Conservation (phyloP, 2,329 filamentous ascomycete genomes). For the Alternaria conjuncta region DNA sequence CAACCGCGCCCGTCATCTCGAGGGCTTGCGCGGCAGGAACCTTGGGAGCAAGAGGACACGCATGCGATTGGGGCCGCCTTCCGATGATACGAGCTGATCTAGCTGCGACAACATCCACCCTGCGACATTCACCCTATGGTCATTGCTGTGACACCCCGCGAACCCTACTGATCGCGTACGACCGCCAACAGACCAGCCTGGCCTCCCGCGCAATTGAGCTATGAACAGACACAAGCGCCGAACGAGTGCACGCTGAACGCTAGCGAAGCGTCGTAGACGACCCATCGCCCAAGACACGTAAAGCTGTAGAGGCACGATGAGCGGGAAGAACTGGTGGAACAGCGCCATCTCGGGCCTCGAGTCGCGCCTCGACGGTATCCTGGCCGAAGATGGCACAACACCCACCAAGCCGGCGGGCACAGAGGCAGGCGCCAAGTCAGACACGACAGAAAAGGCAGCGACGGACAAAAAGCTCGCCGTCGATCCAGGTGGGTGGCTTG, state of each 20-base stretch:
- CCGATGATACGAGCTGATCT: not conserved
- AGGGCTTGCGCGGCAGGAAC: conserved; percentile 18
- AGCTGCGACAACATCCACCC: not conserved
- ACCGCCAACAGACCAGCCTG: conserved; percentile 31
- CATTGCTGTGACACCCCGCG: conserved; percentile 18
- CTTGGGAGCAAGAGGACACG: conserved; percentile 19
- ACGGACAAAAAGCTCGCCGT: conserved; percentile 39
- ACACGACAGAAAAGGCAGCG: conserved; percentile 33
- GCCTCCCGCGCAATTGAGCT: conserved; percentile 35
- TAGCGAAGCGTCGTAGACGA: conserved; percentile 16
- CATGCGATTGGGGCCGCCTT: conserved; percentile 11
- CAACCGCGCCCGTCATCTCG: conserved; percentile 14
- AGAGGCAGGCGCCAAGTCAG: conserved; percentile 45
- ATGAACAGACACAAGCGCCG: conserved; percentile 41
- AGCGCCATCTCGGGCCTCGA: conserved; percentile 94
- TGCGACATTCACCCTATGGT: not conserved
- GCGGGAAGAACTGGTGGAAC: conserved; percentile 51
- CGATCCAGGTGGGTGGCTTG: conserved; percentile 41
- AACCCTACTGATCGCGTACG: conserved; percentile 31
- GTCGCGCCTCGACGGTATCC: conserved; percentile 87
- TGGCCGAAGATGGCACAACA: conserved; percentile 76
- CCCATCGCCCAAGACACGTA: not conserved
- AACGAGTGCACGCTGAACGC: conserved; percentile 39
- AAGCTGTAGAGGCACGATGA: conserved; percentile 27
- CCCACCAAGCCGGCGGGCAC: conserved; percentile 52